Evolutionary conservation across 2,329 filamentous ascomycete species (phyloP).

Genomic region (Sporothrix brasiliensis): DNA sequence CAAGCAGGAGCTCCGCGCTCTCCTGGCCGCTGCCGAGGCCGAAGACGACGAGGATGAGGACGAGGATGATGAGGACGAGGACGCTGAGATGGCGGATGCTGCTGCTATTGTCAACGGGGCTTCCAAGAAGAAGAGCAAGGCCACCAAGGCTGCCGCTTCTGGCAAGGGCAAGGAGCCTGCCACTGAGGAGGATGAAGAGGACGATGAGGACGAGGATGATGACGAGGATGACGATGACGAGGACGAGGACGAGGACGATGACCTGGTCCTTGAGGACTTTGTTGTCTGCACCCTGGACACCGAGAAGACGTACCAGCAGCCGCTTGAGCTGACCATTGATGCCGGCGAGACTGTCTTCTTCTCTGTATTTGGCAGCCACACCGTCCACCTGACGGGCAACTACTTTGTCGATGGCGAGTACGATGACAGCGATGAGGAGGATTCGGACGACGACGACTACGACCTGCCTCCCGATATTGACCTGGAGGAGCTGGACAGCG

Average conservation of each 20-base stretch:
- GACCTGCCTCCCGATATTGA: constrained; percentile 80
- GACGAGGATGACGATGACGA: constrained; percentile 54
- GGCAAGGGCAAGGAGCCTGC: constrained; percentile 38
- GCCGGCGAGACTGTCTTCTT: constrained; percentile 92
- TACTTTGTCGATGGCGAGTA: constrained; percentile 77
- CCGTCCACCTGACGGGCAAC: constrained; percentile 92
- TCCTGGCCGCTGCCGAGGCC: constrained; percentile 67
- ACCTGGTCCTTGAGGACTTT: constrained; percentile 77
- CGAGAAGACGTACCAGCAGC: constrained; percentile 91
- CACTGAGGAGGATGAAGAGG: constrained; percentile 34
- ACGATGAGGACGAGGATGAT: constrained; percentile 55
- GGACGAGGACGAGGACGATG: constrained; percentile 61
- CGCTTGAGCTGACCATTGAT: constrained; percentile 87
- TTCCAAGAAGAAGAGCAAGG: constrained; percentile 41
- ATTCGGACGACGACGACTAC: constrained; percentile 67
- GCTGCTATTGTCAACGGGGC: constrained; percentile 18
- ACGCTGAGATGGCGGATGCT: constrained; percentile 58
- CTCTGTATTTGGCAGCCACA: constrained; percentile 84
- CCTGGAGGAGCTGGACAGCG: constrained; percentile 70
- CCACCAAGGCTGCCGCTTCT: constrained; percentile 30
- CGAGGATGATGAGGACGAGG: constrained; percentile 54
- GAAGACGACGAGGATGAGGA: constrained; percentile 65
- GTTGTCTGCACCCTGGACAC: constrained; percentile 96
- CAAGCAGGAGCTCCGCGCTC: constrained; percentile 74
- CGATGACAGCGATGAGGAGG: constrained; percentile 64